Evolutionary conservation across 495 filamentous ascomycete genomes (phyloP).

Genomic region (Cladorrhinum samala): DNA sequence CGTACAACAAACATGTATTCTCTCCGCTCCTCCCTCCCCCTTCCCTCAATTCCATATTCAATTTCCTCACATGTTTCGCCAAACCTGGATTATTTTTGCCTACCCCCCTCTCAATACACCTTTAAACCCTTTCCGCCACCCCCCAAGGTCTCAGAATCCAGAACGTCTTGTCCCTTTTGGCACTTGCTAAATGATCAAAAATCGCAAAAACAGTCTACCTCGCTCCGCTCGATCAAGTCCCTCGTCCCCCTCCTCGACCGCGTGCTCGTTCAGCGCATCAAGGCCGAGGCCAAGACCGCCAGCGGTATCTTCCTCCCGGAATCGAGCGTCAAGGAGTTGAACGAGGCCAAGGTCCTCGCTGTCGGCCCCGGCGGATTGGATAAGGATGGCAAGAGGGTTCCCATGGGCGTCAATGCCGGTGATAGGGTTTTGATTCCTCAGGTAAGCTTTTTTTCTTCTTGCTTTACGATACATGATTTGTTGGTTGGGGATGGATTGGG

Average conservation of each 20-base stretch:
- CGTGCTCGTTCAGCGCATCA: slow-evolving; percentile 95
- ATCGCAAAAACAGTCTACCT: slow-evolving; percentile 54
- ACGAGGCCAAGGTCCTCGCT: slow-evolving; percentile 91
- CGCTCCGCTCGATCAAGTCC: slow-evolving; percentile 91
- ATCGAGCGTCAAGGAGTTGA: slow-evolving; percentile 93
- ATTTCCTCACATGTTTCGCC: too few relatives aligned
- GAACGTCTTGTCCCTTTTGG: too few relatives aligned
- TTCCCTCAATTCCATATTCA: too few relatives aligned
- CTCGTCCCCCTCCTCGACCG: slow-evolving; percentile 97
- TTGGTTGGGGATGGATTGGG: slow-evolving; percentile 6
- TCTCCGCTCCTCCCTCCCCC: too few relatives aligned
- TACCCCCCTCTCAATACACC: too few relatives aligned
- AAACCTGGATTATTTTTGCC: too few relatives aligned
- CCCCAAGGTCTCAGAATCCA: too few relatives aligned
- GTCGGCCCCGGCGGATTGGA: slow-evolving; percentile 84
- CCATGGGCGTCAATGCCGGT: slow-evolving; percentile 71
- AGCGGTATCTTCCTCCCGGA: slow-evolving; percentile 96
- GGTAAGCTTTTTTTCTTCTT: slow-evolving; percentile 50
- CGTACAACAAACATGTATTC: too few relatives aligned
- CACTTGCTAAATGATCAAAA: too few relatives aligned
- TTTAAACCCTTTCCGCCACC: neutral
- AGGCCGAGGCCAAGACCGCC: slow-evolving; percentile 93
- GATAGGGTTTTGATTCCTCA: slow-evolving; percentile 96
- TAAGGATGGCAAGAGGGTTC: slow-evolving; percentile 78
- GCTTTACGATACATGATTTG: slow-evolving; percentile 4